Conservation (phyloP, 257 asterid genomes). For the Lithospermum erythrorhizon region DNA sequence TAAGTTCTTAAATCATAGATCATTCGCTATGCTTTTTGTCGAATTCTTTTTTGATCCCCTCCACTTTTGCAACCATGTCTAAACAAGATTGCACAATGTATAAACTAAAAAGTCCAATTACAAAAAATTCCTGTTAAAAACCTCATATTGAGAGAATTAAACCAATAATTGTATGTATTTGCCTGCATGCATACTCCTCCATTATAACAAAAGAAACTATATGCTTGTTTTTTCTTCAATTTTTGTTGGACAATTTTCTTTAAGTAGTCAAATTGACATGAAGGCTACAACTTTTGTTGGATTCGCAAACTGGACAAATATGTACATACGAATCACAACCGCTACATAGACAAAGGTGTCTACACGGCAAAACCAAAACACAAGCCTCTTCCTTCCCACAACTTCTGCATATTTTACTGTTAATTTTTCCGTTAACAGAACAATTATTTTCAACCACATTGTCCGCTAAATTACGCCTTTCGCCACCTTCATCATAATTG, state of each 20-base stretch:
- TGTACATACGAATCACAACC: slow-evolving; percentile 51
- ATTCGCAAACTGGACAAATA: slow-evolving; percentile 59
- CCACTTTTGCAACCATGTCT: too few species aligned
- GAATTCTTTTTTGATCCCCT: too few species aligned
- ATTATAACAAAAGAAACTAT: too few species aligned
- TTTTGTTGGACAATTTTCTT: not conserved
- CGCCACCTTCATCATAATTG: slow-evolving; percentile 6
- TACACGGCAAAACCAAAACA: slow-evolving; percentile 72
- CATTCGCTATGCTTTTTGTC: too few species aligned
- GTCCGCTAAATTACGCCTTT: not conserved
- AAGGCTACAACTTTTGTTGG: slow-evolving; percentile 50
- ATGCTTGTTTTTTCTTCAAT: not conserved
- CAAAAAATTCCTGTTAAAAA: too few species aligned
- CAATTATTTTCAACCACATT: not conserved
- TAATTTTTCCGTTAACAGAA: not conserved
- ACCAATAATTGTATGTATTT: too few species aligned
- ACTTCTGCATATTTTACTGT: slow-evolving; percentile 42
- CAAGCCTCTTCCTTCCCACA: slow-evolving; percentile 67
- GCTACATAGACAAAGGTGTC: slow-evolving; percentile 74
- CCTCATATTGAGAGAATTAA: too few species aligned
- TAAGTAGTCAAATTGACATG: slow-evolving; percentile 32
- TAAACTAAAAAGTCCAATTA: too few species aligned
- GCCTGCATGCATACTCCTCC: too few species aligned
- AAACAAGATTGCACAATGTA: too few species aligned
- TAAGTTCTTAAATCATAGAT: too few species aligned